Evolutionary conservation across 352 stramenopile genomes (phyloP), one percentile per base, ranked within the genome.

Genomic region (Phytophthora cajani): DNA sequence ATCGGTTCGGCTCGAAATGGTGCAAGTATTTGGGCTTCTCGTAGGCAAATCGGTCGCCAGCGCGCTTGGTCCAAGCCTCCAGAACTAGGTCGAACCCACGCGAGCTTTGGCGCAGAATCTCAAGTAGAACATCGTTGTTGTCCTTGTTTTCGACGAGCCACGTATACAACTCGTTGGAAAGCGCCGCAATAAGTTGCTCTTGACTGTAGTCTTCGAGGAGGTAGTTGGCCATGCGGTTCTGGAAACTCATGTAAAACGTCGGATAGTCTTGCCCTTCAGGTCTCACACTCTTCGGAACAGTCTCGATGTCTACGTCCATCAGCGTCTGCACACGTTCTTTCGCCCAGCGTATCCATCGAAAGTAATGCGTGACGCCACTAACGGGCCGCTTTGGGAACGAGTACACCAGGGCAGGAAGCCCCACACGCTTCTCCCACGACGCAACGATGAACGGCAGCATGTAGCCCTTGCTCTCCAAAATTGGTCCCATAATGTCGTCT

Each of bases 1-100:
- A 98, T 17, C 97, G 87, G 81, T 99, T 99, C 25, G 85, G 84
- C 66, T 91, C 82, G 58, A 92, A 90, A 53, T 89, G 80, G 27
- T 82, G 72, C 50, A 85, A 49, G 62, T 86, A 57, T 59, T 64
- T 64, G 2, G 85, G 85, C 27, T 76, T 87, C 46, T 74, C 75
- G 64, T 88, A 91, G 47, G 63, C 38, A 62, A 89, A 89, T 17
- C 69, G 59, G 5, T 74, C 64, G 19, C 82, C 81, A 1, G 71
- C 75, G 17, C 80, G 82, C 57, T 85, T 82, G n/a, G 69, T 78
- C 74, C 84, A 93, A 10, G 81, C 65, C 30, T 79, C 62, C 12
- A 89, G 52, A 5, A 69, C 76, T 11, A 86, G 56, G 19, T 87
- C 75, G 62, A 93, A 89, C 9, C 88, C 64, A 36, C 59, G 50